Conservation (phyloP, 441 rosid species). For the Eugenia klotzschiana region DNA sequence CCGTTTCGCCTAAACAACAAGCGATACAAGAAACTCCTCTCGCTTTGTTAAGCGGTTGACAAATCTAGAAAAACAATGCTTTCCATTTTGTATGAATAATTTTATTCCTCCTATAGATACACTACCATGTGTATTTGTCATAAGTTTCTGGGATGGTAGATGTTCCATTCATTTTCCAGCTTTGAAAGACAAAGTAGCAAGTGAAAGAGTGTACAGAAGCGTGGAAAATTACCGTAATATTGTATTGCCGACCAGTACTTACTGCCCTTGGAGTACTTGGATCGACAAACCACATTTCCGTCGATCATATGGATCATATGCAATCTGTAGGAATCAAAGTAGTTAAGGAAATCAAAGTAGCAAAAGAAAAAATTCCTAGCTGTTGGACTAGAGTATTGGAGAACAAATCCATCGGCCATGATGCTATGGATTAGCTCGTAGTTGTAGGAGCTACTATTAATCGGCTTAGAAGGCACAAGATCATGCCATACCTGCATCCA, state of each 20-base stretch:
- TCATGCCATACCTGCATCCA: background rate
- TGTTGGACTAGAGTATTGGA: background rate
- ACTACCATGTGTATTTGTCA: too few species aligned
- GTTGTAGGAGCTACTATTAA: background rate
- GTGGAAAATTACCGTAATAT: background rate
- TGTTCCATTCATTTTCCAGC: too few species aligned
- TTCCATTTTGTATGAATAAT: background rate
- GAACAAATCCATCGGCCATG: background rate
- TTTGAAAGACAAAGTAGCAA: too few species aligned
- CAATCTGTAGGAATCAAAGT: background rate
- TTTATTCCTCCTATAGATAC: background rate
- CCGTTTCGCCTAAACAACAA: background rate
- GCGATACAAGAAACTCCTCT: too few species aligned
- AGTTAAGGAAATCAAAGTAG: background rate
- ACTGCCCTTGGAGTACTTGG: background rate
- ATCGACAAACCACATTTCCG: too few species aligned
- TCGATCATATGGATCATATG: too few species aligned
- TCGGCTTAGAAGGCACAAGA: background rate
- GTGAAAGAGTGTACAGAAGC: fast-evolving
- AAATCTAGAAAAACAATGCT: too few species aligned
- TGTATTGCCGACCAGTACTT: background rate
- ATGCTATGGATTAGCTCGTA: background rate
- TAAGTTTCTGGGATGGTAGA: too few species aligned
- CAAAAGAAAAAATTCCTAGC: background rate
- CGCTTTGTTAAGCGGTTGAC: too few species aligned